These are phyloP conservation scores for Albugo laibachii DNA, from an alignment of 352 stramenopile species.

Conservation along the genomic window DNA sequence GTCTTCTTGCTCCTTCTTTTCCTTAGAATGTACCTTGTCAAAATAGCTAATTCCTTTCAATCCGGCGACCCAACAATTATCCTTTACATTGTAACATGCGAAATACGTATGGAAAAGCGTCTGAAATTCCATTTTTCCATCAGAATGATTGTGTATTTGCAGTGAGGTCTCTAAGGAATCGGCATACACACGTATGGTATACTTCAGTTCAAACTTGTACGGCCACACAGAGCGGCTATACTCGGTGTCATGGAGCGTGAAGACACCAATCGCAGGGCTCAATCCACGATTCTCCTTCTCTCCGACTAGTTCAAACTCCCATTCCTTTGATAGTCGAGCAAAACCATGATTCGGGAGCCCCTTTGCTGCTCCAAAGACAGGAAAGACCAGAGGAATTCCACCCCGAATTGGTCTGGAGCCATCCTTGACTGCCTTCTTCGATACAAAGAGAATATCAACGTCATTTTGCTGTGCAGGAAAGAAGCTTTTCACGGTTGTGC, in stretches of 20 bases:
- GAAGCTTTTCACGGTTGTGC: slow-evolving; percentile 82
- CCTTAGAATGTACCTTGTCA: slow-evolving; percentile 73
- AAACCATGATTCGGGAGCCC: slow-evolving; percentile 90
- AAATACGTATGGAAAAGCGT: slow-evolving; percentile 91
- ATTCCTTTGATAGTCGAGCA: slow-evolving; percentile 53
- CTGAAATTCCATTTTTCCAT: slow-evolving; percentile 79
- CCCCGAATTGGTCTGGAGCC: slow-evolving; percentile 88
- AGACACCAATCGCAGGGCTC: slow-evolving; percentile 35
- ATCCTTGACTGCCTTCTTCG: slow-evolving; percentile 73
- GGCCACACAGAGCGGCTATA: slow-evolving; percentile 37
- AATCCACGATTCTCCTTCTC: slow-evolving; percentile 17
- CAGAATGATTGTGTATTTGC: slow-evolving; percentile 80
- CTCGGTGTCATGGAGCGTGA: slow-evolving; percentile 22
- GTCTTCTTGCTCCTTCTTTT: slow-evolving; percentile 34
- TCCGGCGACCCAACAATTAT: slow-evolving; percentile 46
- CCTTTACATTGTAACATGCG: slow-evolving; percentile 48
- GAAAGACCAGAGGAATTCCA: slow-evolving; percentile 92
- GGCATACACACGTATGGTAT: slow-evolving; percentile 72
- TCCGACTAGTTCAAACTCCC: slow-evolving; percentile 30
- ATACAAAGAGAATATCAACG: slow-evolving; percentile 87
- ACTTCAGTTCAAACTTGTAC: slow-evolving; percentile 63
- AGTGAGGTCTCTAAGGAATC: slow-evolving; percentile 73
- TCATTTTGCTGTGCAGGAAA: slow-evolving; percentile 33
- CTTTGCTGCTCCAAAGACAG: slow-evolving; percentile 82
- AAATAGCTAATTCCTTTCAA: slow-evolving; percentile 71